Base-by-base conservation (phyloP, 2,329 filamentous ascomycete genomes). In the Colletotrichum karsti region DNA sequence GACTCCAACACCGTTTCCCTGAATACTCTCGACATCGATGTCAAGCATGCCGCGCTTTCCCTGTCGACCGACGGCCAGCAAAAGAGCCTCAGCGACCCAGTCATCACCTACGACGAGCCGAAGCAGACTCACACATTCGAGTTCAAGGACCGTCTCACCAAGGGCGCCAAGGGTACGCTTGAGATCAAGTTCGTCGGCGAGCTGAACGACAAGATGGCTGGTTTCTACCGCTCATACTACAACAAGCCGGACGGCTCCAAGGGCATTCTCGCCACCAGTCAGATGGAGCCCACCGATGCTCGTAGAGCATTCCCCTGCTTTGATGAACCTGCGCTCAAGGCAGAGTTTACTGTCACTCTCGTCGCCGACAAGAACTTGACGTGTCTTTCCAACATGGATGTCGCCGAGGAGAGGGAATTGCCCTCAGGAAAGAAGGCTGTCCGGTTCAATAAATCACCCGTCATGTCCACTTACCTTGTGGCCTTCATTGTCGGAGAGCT, bases 251-350 rank as follows among this genome's bases (percentile, higher is more conserved):
- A 96, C 75, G 95, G 95, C 41, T 89, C 89, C 68, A 90, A 91
- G 66, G 93, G 92, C 72, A 92, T 95, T 78, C 86, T 98, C 76
- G 95, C 95, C 28, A 95, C 94, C 26, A 93, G 93, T 18, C 95
- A 98, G 85, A 97, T 98, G 93, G 95, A 98, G 84, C 92, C 95
- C 41, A 98, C 95, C 13, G 95, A 98, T 82, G 95, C 94, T 70
- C 90, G 95, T 74, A 88, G 95, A 74, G 94, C 95, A 7, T 97
- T 98, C 83, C 95, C 95, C 46, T 98, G 95, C 82, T 98, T 98
- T 79, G 95, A 98, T 77, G 96, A 98, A 84, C 95, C 95, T 28
- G 92, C 94, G 26, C 87, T 98, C 73, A 98, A 98, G 85, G 93
- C 95, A 41, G 91, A 92, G 72, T 98, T 97, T 82, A 95, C 93